Evolutionary conservation across 305 asterid genomes (phyloP).

Genomic region (Plantago coronopus): DNA sequence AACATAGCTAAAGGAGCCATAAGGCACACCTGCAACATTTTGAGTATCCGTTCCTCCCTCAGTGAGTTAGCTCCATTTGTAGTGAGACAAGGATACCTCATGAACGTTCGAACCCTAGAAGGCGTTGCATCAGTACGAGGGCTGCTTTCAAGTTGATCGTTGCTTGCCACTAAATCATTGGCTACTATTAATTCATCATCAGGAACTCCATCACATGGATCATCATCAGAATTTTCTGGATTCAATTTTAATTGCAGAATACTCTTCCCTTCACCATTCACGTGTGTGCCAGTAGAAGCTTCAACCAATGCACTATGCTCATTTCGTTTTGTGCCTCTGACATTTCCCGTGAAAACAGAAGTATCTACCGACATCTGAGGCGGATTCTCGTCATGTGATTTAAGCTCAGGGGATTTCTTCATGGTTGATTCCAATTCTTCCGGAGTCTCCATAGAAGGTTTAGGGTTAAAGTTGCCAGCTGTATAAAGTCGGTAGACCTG

Average conservation of each 20-base stretch:
- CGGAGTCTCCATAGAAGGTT: constrained; percentile 34
- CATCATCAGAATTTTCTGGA: not conserved
- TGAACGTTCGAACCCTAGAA: constrained; percentile 48
- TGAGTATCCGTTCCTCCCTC: constrained; percentile 82
- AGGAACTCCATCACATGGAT: not conserved
- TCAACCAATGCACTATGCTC: constrained; percentile 24
- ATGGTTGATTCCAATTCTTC: constrained; percentile 28
- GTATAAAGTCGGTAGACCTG: constrained; percentile 82
- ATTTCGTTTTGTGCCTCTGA: constrained; percentile 26
- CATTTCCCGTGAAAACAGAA: constrained; percentile 34
- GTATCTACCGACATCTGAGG: constrained; percentile 36
- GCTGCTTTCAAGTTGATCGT: constrained; percentile 28
- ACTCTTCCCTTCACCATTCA: constrained; percentile 3
- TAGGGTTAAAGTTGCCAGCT: constrained; percentile 48
- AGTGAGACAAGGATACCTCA: constrained; percentile 54
- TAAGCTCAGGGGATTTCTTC: constrained; percentile 30
- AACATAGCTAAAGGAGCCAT: constrained; percentile 22
- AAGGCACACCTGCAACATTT: constrained; percentile 72
- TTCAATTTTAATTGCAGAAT: not conserved
- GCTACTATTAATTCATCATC: not conserved
- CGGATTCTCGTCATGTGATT: constrained; percentile 35
- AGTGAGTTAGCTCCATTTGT: constrained; percentile 42
- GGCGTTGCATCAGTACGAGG: constrained; percentile 35
- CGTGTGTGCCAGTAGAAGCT: constrained; percentile 4
- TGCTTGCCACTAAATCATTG: constrained; percentile 2